Percentiles rank a stretch among this genome's conserved stretches.
Evolutionary conservation across 768 basidiomycete species (phyloP).

Genomic region (Tremella fuciformis): DNA sequence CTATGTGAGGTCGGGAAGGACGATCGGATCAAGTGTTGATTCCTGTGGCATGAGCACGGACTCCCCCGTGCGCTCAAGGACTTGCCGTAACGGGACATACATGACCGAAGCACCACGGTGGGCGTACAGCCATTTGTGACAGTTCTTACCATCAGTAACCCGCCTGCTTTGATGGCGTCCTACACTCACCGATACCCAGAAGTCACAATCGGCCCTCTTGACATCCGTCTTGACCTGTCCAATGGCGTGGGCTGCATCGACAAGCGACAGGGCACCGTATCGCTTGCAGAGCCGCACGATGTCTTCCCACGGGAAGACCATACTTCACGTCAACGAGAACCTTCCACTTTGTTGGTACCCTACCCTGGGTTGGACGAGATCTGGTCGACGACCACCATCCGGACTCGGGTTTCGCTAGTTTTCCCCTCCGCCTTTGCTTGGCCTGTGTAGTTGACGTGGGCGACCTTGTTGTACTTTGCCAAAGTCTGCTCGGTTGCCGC

Average conservation of each 20-base stretch:
- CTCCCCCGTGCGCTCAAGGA: neutral
- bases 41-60: conserved; percentile 18
- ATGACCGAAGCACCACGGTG: conserved; percentile 66
- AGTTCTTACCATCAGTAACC: conserved; percentile 58
- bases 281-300: conserved; percentile 65
- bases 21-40: conserved; percentile 42
- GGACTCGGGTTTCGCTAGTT: conserved; percentile 54
- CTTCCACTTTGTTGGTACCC: conserved; percentile 11
- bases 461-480: conserved; percentile 23
- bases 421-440: conserved; percentile 32
- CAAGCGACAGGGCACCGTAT: conserved; percentile 63
- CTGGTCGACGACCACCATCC: conserved; percentile 66
- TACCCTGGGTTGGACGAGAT: conserved; percentile 63
- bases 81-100: conserved; percentile 67
- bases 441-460: conserved; percentile 46
- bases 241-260: conserved; percentile 77
- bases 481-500: conserved; percentile 34
- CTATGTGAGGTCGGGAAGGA: conserved; percentile 39
- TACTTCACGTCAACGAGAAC: conserved; percentile 39
- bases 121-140: conserved; percentile 77
- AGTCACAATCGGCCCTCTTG: conserved; percentile 62
- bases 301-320: conserved; percentile 67
- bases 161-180: neutral
- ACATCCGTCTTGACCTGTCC: conserved; percentile 67
- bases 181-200: conserved; percentile 67